Evolutionary conservation across 2,329 filamentous ascomycete species (phyloP), one percentile per base, ranked within the genome.

Genomic region (Ophiosphaerella korrae): DNA sequence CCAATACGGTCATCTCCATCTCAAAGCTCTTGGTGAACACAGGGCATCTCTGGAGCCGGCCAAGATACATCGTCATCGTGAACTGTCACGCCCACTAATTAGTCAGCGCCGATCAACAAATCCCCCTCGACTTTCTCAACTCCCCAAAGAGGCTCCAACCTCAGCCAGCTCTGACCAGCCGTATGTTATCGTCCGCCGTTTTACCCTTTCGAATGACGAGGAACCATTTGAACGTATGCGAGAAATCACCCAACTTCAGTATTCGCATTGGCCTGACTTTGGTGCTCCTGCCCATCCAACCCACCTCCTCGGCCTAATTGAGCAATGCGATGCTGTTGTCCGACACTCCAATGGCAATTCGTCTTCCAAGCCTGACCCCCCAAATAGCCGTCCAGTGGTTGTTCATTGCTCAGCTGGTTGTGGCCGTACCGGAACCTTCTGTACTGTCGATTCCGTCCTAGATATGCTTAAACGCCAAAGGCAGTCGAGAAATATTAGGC

Each of bases 341-440:
- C 49, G 82, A 75, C 62, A 78, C 72, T 68, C 74, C 3, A 74
- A 75, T 48, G 70, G 75, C 24, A 70, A 80, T 42, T 70, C 77
- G 2, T 82, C 80, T 73, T 77, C 81, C 21, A 85, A 88, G 40
- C 86, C 88, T 2, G 77, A 78, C 40, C 68, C 74, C 2, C 65
- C 73, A 12, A 72, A 72, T 42, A 61, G 81, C 21, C 82, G 90
- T 26, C 93, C 93, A 7, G 85, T 97, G 62, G 74, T 99, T 18
- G 93, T 99, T 0, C 94, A 99, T 72, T 99, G 94, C 76, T 96
- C 91, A 46, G 94, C 94, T 3, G 94, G 94, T 0, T 99, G 94
- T 74, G 94, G 94, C 0, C 88, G 94, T 12, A 99, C 94, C 0
- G 94, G 94, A 3, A 93, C 94, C 0, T 99, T 97, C 69, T 97